Conservation (phyloP, 1,284 basidiomycete species). For the Singerocomus inundabilis region DNA sequence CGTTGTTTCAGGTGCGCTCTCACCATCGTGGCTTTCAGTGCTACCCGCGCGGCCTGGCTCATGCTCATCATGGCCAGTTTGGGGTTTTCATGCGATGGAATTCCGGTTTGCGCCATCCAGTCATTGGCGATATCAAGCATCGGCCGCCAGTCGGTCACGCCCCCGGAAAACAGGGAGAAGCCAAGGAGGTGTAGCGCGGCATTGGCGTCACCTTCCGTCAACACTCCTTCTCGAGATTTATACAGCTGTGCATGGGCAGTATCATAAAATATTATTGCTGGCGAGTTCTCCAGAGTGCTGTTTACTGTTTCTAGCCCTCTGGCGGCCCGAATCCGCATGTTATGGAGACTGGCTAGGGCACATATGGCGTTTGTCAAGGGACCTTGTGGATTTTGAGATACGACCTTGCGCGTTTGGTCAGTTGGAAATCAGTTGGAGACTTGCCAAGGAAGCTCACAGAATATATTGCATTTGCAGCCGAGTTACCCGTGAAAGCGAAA, state of each 20-base stretch:
- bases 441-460: constrained; percentile 42
- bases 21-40: constrained; percentile 71
- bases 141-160: constrained; percentile 61
- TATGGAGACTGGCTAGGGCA: constrained; percentile 72
- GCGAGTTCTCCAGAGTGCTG: constrained; percentile 51
- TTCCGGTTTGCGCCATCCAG: constrained; percentile 66
- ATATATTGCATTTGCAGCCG: constrained; percentile 58
- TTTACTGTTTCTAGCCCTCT: constrained; percentile 57
- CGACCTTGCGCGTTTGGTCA: constrained; percentile 41
- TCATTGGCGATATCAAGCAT: constrained; percentile 66
- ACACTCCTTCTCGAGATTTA: constrained; percentile 40
- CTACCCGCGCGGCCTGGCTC: constrained; percentile 50
- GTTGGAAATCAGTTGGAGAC: too few relatives aligned
- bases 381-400: constrained; percentile 63
- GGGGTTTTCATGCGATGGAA: constrained; percentile 62
- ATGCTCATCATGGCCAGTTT: constrained; percentile 54
- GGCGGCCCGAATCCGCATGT: constrained; percentile 57
- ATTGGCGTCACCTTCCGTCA: constrained; percentile 65
- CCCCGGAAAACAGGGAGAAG: constrained; percentile 65
- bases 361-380: constrained; percentile 68
- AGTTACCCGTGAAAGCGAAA: constrained; percentile 55
- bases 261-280: constrained; percentile 65
- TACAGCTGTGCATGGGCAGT: constrained; percentile 53
- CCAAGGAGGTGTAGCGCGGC: constrained; percentile 72
- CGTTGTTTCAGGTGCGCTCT: constrained; percentile 29